phyloP scores from a whole-genome alignment of 441 rosid species.

The Isatis lusitanica region DNA sequence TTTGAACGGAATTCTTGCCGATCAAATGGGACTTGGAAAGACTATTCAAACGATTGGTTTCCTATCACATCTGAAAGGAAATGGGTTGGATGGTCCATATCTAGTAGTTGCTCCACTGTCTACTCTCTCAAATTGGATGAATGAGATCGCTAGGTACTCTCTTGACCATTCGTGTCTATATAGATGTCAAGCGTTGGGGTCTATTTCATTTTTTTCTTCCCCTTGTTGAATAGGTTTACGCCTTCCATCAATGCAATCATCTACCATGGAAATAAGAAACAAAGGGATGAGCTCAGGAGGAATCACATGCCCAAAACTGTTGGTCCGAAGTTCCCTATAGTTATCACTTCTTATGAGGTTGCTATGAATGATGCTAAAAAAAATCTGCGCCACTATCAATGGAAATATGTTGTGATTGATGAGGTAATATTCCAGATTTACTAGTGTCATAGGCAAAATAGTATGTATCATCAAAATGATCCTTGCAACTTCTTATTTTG shows the following conservation, averaged over 20 bases:
- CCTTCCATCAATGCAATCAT: slow-evolving; percentile 76
- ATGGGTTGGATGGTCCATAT: slow-evolving; percentile 88
- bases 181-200: not conserved
- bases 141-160: slow-evolving; percentile 76
- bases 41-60: slow-evolving; percentile 95
- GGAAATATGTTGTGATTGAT: slow-evolving; percentile 96
- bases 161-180: slow-evolving; percentile 34
- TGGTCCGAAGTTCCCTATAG: slow-evolving; percentile 79
- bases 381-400: slow-evolving; percentile 61
- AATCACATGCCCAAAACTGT: slow-evolving; percentile 72
- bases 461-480: not conserved
- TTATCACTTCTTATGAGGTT: slow-evolving; percentile 91
- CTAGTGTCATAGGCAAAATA: not conserved
- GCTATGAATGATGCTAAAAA: slow-evolving; percentile 80
- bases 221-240: slow-evolving; percentile 54
- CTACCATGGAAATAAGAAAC: slow-evolving; percentile 78
- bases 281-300: slow-evolving; percentile 68
- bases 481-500: slow-evolving; percentile 6
- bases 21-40: slow-evolving; percentile 99
- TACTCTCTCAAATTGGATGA: slow-evolving; percentile 91
- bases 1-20: slow-evolving; percentile 95
- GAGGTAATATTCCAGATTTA: slow-evolving; percentile 55
- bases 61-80: slow-evolving; percentile 85
- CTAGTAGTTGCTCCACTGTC: slow-evolving; percentile 94
- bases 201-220: not conserved